Percentiles rank a stretch among this genome's conserved stretches.
Evolutionary conservation across 495 filamentous ascomycete genomes (phyloP).

Genomic region (Pyrenula aspistea): DNA sequence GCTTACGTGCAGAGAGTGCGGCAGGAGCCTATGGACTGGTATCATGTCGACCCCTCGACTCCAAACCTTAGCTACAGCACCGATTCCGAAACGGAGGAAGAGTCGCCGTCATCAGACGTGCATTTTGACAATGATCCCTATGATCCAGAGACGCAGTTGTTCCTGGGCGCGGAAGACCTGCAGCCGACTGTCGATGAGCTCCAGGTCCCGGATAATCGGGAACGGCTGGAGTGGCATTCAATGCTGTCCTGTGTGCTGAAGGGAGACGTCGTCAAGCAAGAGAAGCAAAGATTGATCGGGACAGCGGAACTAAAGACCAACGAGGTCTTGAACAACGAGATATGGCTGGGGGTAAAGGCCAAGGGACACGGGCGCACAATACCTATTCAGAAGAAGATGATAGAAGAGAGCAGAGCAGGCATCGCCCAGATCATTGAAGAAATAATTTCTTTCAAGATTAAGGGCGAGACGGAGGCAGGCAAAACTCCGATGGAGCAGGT

Average conservation of each 20-base stretch:
- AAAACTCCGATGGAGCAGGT: conserved; percentile 80
- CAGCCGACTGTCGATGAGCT: conserved; percentile 83
- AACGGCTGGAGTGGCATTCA: conserved; percentile 92
- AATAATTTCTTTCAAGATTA: conserved; percentile 85
- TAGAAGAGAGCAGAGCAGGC: conserved; percentile 63
- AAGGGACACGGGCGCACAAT: conserved; percentile 72
- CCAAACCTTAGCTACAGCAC: conserved; percentile 50
- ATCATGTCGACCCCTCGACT: conserved; percentile 58
- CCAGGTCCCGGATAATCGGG: conserved; percentile 75
- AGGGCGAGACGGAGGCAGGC: conserved; percentile 83
- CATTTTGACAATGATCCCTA: conserved; percentile 74
- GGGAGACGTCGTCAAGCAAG: conserved; percentile 92
- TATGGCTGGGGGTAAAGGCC: conserved; percentile 83
- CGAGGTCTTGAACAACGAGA: conserved; percentile 60
- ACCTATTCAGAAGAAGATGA: conserved; percentile 66
- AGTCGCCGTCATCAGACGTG: conserved; percentile 73
- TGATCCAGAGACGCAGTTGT: conserved; percentile 86
- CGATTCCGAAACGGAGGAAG: conserved; percentile 83
- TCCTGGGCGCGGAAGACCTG: conserved; percentile 74
- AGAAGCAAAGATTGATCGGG: conserved; percentile 89
- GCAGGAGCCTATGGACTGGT: conserved; percentile 52
- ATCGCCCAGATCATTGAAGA: conserved; percentile 67
- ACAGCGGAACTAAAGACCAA: conserved; percentile 64
- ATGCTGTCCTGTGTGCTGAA: conserved; percentile 94
- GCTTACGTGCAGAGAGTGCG: conserved; percentile 68